These are phyloP conservation scores for Fragaria vesca DNA, from an alignment of 306 rosid species.

Conservation along the genomic window DNA sequence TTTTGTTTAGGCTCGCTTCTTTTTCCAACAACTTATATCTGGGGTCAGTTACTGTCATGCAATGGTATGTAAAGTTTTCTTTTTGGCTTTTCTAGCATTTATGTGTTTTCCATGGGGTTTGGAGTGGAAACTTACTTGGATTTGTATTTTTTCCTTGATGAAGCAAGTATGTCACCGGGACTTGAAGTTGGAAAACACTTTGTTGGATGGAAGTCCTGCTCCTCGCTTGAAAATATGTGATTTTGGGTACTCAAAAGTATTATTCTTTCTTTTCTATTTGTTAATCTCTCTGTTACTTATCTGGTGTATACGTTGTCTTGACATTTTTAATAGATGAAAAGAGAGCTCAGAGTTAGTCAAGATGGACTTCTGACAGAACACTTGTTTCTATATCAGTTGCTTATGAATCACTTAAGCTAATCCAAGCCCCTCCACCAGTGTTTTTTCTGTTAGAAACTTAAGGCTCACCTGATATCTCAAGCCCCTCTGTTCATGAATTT, in stretches of 20 bases:
- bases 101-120: conserved; percentile 13
- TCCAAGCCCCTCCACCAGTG: background rate
- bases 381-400: background rate
- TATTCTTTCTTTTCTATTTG: background rate
- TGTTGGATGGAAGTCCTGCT: conserved; percentile 88
- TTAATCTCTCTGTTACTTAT: conserved; percentile 8
- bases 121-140: background rate
- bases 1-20: conserved; percentile 83
- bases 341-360: background rate
- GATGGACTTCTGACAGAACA: background rate
- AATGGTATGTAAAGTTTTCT: conserved; percentile 54
- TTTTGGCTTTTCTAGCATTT: background rate
- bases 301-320: conserved; percentile 16
- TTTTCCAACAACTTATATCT: conserved; percentile 94
- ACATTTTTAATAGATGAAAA: background rate
- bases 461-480: background rate
- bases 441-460: background rate
- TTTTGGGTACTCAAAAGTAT: conserved; percentile 94
- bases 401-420: background rate
- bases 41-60: conserved; percentile 95
- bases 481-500: background rate
- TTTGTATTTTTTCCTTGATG: conserved; percentile 33
- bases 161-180: conserved; percentile 99
- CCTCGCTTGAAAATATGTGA: conserved; percentile 91
- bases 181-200: conserved; percentile 89